These are phyloP conservation scores for Blastocystis sp. DNA, from an alignment of 352 stramenopile species.

Conservation along the genomic window DNA sequence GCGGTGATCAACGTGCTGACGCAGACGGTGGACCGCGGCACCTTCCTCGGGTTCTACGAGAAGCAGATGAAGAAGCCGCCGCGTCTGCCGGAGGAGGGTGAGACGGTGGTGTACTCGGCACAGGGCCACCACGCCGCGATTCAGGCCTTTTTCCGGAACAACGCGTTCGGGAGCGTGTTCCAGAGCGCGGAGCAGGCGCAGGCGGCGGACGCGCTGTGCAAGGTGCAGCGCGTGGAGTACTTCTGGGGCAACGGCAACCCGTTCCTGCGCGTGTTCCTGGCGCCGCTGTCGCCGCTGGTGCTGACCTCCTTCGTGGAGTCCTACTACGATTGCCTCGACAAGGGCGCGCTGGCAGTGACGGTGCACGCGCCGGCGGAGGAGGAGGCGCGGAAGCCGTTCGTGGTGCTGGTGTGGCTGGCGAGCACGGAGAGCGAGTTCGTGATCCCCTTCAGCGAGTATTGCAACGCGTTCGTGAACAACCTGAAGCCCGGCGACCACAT, in stretches of 20 bases:
- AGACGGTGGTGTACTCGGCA: conserved; percentile 57
- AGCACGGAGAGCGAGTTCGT: conserved; percentile 48
- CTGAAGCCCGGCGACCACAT: conserved; percentile 2
- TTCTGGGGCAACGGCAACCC: conserved; percentile 36
- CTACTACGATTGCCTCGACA: conserved; percentile 12
- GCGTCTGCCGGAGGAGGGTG: conserved; percentile 19
- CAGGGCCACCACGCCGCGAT: conserved; percentile 14
- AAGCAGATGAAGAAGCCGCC: conserved; percentile 47
- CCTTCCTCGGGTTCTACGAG: conserved; percentile 20
- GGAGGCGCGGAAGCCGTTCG: not conserved
- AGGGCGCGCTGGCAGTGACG: not conserved
- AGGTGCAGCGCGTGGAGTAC: conserved; percentile 40
- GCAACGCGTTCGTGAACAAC: conserved; percentile 34
- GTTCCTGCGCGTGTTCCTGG: conserved; percentile 10
- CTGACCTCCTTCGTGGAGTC: conserved; percentile 15
- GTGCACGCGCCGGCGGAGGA: not conserved
- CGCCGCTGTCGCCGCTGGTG: not conserved
- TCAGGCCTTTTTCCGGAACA: conserved; percentile 26
- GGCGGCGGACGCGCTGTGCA: not conserved
- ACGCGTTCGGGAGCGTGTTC: conserved; percentile 22
- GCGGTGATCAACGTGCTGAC: conserved; percentile 34
- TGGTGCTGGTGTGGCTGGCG: conserved; percentile 24
- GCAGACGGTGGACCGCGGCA: not conserved
- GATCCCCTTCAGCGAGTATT: conserved; percentile 19
- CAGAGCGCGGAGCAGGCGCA: conserved; percentile 37